phyloP scores from a whole-genome alignment of 495 filamentous ascomycete genomes.

The Aspergillus conjunctus region DNA sequence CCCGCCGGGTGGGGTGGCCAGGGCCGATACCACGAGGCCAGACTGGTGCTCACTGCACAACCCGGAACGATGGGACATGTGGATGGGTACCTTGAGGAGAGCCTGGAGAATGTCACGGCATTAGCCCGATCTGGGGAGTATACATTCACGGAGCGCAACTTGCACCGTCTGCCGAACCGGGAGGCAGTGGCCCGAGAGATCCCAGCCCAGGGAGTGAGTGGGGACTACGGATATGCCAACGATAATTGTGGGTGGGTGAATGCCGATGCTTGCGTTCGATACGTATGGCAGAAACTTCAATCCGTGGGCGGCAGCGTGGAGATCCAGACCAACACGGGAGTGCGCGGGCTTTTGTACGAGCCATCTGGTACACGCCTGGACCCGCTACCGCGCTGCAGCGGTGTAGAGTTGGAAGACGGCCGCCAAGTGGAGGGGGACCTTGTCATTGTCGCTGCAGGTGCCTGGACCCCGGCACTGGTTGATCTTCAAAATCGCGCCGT shows the following conservation, averaged over 20 bases:
- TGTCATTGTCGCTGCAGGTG: conserved; percentile 26
- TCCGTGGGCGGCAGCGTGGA: neutral
- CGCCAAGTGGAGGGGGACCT: conserved; percentile 48
- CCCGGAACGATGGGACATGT: neutral
- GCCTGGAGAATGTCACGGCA: neutral
- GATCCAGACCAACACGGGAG: neutral
- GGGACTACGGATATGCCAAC: neutral
- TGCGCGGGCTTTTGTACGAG: neutral
- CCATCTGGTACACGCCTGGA: neutral
- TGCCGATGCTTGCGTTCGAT: neutral
- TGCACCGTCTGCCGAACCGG: neutral
- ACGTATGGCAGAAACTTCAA: neutral
- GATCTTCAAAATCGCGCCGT: conserved; percentile 59
- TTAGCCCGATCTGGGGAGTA: neutral
- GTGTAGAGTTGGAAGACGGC: conserved; percentile 16
- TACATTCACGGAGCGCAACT: neutral
- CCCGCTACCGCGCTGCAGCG: conserved; percentile 5
- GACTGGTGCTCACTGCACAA: neutral
- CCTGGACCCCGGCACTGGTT: conserved; percentile 18
- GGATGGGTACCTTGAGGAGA: neutral
- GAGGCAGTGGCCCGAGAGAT: neutral
- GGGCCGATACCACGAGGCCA: neutral
- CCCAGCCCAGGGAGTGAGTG: neutral
- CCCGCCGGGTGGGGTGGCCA: too few relatives aligned
- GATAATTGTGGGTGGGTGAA: neutral